Base-by-base conservation (phyloP, 768 basidiomycete species). In the Pilatotrama ljubarskyi region DNA sequence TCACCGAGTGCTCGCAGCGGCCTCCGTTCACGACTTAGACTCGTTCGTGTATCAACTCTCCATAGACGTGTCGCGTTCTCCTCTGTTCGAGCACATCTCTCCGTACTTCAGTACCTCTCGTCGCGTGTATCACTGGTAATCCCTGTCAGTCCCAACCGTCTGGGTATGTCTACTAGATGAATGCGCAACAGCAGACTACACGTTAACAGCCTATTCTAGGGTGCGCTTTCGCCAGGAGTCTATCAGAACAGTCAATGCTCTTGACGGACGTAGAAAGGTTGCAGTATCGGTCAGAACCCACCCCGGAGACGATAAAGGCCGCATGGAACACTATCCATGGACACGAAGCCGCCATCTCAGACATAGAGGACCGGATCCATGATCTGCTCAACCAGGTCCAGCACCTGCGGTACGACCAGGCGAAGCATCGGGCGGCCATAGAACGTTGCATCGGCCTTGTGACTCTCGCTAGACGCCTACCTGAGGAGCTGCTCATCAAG, bases 381-480 rank as follows among this genome's bases (percentile, higher is more conserved):
- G 58, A 46, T n/a, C 70, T 82, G 32, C 66, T 75, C 60, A 69
- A 69, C 40, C 70, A 74, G 13, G 69, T 83, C 43, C 75, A 77
- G 41, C 73, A 70, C 49, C 72, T 85, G 20, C 75, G 79, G 56
- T 72, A 77, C 53, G 74, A 74, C 65, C 81, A 77, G 69, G 64
- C 67, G 41, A 69, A 75, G 53, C 78, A 84, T 66, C 59, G 73
- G 47, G 72, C 75, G n/a, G 70, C 73, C 25, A 80, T 84, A 58
- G 73, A 72, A 35, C 74, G 73, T 32, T 79, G 70, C 64, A 76
- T 74, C 61, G 80, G 83, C 26, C 69, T 79, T 36, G 78, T 81
- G 44, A 83, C 84, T 1, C 76, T 86, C 40, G 85, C 84, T 8
- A 77, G 77, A n/a, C 82, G 79, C 22, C 74, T 85, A 55, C 83